Base-by-base conservation (phyloP, 169 alveolate species). In the Cryptosporidium meleagridis region DNA sequence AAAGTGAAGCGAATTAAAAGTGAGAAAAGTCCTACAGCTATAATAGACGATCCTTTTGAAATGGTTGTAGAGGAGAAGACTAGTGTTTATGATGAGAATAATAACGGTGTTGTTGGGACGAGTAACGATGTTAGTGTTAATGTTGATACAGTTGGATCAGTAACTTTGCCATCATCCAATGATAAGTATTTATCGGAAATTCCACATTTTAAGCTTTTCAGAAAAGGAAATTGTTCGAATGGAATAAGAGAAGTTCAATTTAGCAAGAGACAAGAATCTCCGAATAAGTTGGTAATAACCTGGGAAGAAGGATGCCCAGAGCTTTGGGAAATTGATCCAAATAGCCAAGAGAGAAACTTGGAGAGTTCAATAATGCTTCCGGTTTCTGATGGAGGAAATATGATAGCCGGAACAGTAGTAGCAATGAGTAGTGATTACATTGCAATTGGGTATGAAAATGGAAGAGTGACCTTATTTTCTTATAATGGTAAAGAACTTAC, bases 291-390 rank as follows among this genome's bases (percentile, higher is more conserved):
- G 26, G 89, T 80, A 0, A 80, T 80, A 26, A 80, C 89, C 21
- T 80, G 89, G 89, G 89, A 80, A 29, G 75, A 80, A 31, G 75
- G 89, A 23, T 80, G 89, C 39, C 89, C 89, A 14, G 89, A 80
- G 35, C 68, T 80, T 23, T 80, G 89, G 89, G 89, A 80, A n/a
- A 65, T 80, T 35, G 75, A 80, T 26, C 52, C 62, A 31, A 35
- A 39, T 41, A 44, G 59, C 29, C 35, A 48, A 35, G 52, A 59
- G 12, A 61, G 70, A 39, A 23, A 35, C 44, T 35, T 72, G 12
- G 70, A 72, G 33, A 33, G 55, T 26, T 80, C 75, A 18, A 65
- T 67, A 7, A 23, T 62, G 53, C 70, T 80, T 41, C 69, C 89
- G 8, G 89, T 80, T 12, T 80, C 33, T 48, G 65, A 80, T 14